Conservation (phyloP, 371 early-diverging fungal genomes). For the Lichtheimia ramosa region DNA sequence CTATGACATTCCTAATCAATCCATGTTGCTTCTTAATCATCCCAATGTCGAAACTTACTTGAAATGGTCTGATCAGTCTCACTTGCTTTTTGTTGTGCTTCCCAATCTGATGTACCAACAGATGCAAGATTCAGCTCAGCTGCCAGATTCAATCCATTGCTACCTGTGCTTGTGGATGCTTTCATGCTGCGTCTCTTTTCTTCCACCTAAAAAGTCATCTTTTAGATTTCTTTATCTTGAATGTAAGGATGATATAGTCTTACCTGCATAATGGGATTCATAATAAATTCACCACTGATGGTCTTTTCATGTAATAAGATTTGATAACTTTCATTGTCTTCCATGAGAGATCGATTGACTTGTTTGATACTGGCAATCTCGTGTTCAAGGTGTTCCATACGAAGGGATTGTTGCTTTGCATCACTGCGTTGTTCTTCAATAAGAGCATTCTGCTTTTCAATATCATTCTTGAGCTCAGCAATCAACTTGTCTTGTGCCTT, state of each 20-base stretch:
- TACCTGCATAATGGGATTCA: conserved; percentile 60
- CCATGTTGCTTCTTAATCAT: not conserved
- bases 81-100: conserved; percentile 21
- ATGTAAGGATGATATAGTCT: not conserved
- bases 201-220: conserved; percentile 4
- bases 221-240: not conserved
- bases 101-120: conserved; percentile 22
- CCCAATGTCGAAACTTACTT: conserved; percentile 13
- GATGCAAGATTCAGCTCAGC: conserved; percentile 62
- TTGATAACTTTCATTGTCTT: conserved; percentile 87
- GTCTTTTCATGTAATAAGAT: conserved; percentile 79
- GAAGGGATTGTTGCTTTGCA: conserved; percentile 41
- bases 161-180: conserved; percentile 20
- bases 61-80: conserved; percentile 25
- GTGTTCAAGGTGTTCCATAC: conserved; percentile 51
- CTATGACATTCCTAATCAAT: conserved; percentile 15
- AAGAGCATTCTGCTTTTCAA: conserved; percentile 38
- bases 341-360: conserved; percentile 71
- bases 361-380: conserved; percentile 65
- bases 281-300: conserved; percentile 78
- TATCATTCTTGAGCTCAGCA: conserved; percentile 38
- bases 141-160: conserved; percentile 50
- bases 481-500: conserved; percentile 53
- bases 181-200: conserved; percentile 19
- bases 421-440: conserved; percentile 40